A percentile compares a stretch with the other conserved stretches of the same genome.
Evolutionary conservation across 495 filamentous ascomycete species (phyloP).

Genomic region (Lophiostoma macrostomum): DNA sequence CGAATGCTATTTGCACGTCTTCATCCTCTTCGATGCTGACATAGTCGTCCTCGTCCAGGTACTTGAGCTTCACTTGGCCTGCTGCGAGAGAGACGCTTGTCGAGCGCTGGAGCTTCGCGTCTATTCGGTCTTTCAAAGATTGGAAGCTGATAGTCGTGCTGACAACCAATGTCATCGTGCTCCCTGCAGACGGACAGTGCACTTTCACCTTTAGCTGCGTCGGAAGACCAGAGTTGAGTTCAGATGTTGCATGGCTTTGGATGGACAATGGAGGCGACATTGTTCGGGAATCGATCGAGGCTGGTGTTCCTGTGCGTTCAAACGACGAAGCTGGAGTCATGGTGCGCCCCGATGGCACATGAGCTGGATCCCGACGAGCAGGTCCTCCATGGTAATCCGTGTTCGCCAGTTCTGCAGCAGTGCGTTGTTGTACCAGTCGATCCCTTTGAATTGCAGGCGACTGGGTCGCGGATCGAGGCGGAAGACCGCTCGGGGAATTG

Average conservation of each 20-base stretch:
- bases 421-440: conserved; percentile 29
- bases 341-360: conserved; percentile 21
- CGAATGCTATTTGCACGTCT: conserved; percentile 89
- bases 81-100: conserved; percentile 74
- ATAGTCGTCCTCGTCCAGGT: conserved; percentile 89
- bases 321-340: conserved; percentile 26
- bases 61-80: conserved; percentile 77
- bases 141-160: conserved; percentile 90
- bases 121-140: conserved; percentile 91
- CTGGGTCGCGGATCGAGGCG: conserved; percentile 48
- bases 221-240: conserved; percentile 31
- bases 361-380: conserved; percentile 23
- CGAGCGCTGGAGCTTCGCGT: conserved; percentile 82
- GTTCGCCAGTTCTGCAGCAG: conserved; percentile 19
- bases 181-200: conserved; percentile 70
- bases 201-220: conserved; percentile 92
- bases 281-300: conserved; percentile 30
- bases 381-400: conserved; percentile 25
- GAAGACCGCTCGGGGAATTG: conserved; percentile 58
- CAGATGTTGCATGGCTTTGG: conserved; percentile 11
- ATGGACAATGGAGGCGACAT: conserved; percentile 31
- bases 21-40: conserved; percentile 93
- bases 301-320: conserved; percentile 29
- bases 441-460: conserved; percentile 42
- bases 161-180: conserved; percentile 87